Base-by-base conservation (phyloP, 202 grass and related monocot species). In the Elaeis oleifera region DNA sequence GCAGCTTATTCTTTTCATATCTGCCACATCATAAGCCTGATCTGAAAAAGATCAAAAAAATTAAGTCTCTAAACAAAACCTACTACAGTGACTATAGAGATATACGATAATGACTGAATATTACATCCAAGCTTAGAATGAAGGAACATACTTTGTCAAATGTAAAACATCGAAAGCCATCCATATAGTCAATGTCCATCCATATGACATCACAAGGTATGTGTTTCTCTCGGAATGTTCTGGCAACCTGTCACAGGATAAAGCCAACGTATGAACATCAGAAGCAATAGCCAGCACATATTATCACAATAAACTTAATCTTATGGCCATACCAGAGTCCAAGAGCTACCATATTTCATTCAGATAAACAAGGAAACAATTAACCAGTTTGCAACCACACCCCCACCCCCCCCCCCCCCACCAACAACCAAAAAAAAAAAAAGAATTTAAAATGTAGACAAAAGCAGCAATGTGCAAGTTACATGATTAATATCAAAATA, bases 161-260 rank as follows among this genome's bases (percentile, higher is more conserved):
- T 7, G 84, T 91, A 59, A 96, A 96, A 80, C 92, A 91, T 59
- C 65, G 81, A 71, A 96, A 96, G 76, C 92, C 92, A 74, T 96
- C 74, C 92, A 96, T 96, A 78, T 91, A 91, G 53, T 96, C 87
- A 65, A 96, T 91, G 77, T 96, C 92, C 92, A 96, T 96, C 92
- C 92, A 96, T 71, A 96, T 69, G 51, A 96, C 92, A 89, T 96
- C 92, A 53, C 92, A 91, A 71, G 92, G 92, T 83, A 96, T 96
- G 20, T 74, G 58, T 79, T 89, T 96, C 62, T 96, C 79, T 69
- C 92, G 76, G 81, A 96, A 96, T 63, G 81, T 96, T 81, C 59
- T 83, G 19, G 89, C 73, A 71, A 89, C 64, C 92, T 96, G 68
- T 69, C 28, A 49, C 68, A 78, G 58, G 49, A 79, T 54, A 53